phyloP scores from a whole-genome alignment of 305 asterid species.

The Solanum hybrid region DNA sequence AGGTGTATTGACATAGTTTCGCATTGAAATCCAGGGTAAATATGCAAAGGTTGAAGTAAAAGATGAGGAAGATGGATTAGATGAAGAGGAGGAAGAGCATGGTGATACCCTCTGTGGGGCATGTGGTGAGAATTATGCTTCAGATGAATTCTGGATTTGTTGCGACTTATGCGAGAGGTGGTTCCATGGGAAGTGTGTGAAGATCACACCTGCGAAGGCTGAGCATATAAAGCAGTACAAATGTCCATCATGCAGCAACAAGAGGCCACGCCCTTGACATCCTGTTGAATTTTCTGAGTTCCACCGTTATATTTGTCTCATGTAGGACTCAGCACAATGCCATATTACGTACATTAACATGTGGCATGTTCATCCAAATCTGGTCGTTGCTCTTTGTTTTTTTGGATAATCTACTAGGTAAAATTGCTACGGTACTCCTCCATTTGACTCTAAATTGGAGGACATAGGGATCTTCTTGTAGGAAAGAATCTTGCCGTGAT shows the following conservation, averaged over 20 bases:
- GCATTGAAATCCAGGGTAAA: slow-evolving; percentile 17
- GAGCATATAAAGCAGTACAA: slow-evolving; percentile 41
- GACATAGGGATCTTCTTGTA: slow-evolving; percentile 6
- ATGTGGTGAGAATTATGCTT: slow-evolving; percentile 35
- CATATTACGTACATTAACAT: background rate
- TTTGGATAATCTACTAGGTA: background rate
- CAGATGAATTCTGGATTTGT: slow-evolving; percentile 43
- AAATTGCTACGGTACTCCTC: background rate
- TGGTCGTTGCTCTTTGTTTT: slow-evolving; percentile 2
- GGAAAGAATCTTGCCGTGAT: slow-evolving; percentile 4
- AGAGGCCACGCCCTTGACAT: slow-evolving; percentile 29
- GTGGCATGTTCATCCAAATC: slow-evolving; percentile 2
- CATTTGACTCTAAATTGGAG: background rate
- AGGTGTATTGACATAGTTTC: background rate
- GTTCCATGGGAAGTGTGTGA: slow-evolving; percentile 50
- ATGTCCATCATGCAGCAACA: slow-evolving; percentile 38
- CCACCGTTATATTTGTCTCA: slow-evolving; percentile 6
- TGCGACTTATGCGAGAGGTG: slow-evolving; percentile 42
- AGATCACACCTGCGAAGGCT: slow-evolving; percentile 43
- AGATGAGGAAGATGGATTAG: slow-evolving; percentile 30
- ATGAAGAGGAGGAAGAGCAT: slow-evolving; percentile 29
- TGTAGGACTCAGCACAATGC: background rate
- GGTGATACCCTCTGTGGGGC: slow-evolving; percentile 37
- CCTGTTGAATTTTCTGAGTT: background rate
- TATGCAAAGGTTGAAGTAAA: slow-evolving; percentile 16